Conservation (phyloP, 495 filamentous ascomycete genomes). For the Aspergillus leporis region DNA sequence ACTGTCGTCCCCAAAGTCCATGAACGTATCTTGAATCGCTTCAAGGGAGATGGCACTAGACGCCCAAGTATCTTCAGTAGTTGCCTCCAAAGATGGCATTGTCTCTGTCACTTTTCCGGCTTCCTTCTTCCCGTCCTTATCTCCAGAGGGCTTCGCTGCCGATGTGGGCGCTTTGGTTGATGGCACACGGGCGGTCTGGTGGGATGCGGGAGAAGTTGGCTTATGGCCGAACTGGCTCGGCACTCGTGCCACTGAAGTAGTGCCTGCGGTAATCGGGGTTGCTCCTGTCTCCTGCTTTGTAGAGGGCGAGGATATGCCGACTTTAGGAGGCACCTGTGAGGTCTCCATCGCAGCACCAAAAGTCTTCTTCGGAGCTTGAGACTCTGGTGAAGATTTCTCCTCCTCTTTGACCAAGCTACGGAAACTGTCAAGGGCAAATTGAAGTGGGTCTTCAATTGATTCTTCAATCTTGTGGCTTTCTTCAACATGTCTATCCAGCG, state of each 20-base stretch:
- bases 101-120: slow-evolving; percentile 24
- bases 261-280: slow-evolving; percentile 35
- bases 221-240: slow-evolving; percentile 41
- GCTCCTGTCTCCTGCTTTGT: slow-evolving; percentile 35
- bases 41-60: slow-evolving; percentile 44
- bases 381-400: slow-evolving; percentile 29
- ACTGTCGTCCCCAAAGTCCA: slow-evolving; percentile 29
- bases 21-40: slow-evolving; percentile 45
- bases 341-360: slow-evolving; percentile 18
- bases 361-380: slow-evolving; percentile 25
- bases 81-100: slow-evolving; percentile 10
- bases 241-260: slow-evolving; percentile 46
- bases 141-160: slow-evolving; percentile 28
- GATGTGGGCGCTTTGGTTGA: slow-evolving; percentile 29
- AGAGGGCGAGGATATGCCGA: slow-evolving; percentile 28
- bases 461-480: slow-evolving; percentile 50
- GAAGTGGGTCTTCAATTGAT: slow-evolving; percentile 46
- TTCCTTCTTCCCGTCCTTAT: slow-evolving; percentile 35
- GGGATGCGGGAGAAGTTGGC: slow-evolving; percentile 41
- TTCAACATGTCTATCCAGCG: slow-evolving; percentile 48
- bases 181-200: slow-evolving; percentile 40
- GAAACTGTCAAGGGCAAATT: slow-evolving; percentile 49
- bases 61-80: slow-evolving; percentile 41
- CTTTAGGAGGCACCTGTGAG: slow-evolving; percentile 27
- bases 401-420: slow-evolving; percentile 37